phyloP scores from a whole-genome alignment of 345 rosid species.

The Bruguiera parviflora region DNA sequence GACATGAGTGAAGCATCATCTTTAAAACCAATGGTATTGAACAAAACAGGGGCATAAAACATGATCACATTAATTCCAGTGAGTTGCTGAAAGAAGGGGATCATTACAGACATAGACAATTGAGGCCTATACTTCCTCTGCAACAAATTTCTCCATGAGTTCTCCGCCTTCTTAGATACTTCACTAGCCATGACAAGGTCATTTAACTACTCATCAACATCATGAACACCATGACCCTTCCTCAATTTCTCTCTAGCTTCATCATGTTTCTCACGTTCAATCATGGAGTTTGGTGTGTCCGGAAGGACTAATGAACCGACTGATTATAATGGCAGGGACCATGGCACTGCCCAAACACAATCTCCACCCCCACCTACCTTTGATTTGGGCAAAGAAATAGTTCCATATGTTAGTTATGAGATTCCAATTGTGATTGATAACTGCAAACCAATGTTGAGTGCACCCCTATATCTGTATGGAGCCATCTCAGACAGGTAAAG shows the following conservation, averaged over 20 bases:
- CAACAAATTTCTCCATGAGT: conserved; percentile 78
- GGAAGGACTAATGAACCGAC: conserved; percentile 79
- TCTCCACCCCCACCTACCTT: conserved; percentile 94
- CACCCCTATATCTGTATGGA: conserved; percentile 91
- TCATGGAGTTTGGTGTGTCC: conserved; percentile 93
- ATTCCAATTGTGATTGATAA: conserved; percentile 88
- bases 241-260: conserved; percentile 56
- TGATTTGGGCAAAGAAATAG: conserved; percentile 76
- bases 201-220: conserved; percentile 72
- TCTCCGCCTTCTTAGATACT: conserved; percentile 59
- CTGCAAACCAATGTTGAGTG: conserved; percentile 88
- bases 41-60: conserved; percentile 91
- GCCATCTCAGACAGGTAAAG: conserved; percentile 97
- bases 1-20: conserved; percentile 71
- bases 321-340: conserved; percentile 90
- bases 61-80: conserved; percentile 85
- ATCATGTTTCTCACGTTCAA: conserved; percentile 68
- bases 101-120: conserved; percentile 61
- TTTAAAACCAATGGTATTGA: conserved; percentile 69
- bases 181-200: conserved; percentile 78
- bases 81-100: conserved; percentile 76
- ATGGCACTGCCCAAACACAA: conserved; percentile 91
- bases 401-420: conserved; percentile 72
- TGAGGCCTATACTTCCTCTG: conserved; percentile 86
- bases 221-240: conserved; percentile 64